Evolutionary conservation across 108 stramenopile genomes (phyloP).

Genomic region (Conticribra weissflogii): DNA sequence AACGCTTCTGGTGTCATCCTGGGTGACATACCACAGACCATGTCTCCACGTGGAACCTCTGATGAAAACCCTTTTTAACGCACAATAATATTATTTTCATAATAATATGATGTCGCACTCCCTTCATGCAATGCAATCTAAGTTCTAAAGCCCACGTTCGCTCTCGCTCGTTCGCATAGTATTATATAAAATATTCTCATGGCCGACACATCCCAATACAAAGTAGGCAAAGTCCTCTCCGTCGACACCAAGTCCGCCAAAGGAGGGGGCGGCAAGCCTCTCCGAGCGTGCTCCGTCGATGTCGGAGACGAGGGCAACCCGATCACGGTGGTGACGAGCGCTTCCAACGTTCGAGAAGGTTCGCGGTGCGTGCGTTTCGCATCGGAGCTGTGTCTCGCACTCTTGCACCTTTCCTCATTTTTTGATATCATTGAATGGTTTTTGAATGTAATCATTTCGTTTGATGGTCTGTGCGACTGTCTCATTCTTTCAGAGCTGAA

Average conservation of each 20-base stretch:
- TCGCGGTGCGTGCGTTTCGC: conserved; percentile 48
- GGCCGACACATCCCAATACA: conserved; percentile 75
- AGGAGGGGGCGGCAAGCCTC: conserved; percentile 34
- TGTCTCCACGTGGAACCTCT: too few species aligned
- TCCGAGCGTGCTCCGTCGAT: conserved; percentile 39
- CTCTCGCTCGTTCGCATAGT: too few species aligned
- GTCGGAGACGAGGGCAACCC: conserved; percentile 55
- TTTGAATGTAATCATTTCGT: neutral
- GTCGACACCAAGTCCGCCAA: conserved; percentile 23
- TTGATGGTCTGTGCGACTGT: too few species aligned
- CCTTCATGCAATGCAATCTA: too few species aligned
- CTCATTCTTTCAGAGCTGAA: neutral
- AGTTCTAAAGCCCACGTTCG: too few species aligned
- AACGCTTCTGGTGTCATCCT: too few species aligned
- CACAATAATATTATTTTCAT: too few species aligned
- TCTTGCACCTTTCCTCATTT: neutral
- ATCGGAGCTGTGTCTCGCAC: neutral
- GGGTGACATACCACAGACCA: too few species aligned
- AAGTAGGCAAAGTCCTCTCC: conserved; percentile 75
- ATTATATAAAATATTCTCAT: too few species aligned
- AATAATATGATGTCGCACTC: too few species aligned
- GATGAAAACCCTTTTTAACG: too few species aligned
- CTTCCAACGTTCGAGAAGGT: conserved; percentile 78
- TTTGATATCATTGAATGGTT: neutral
- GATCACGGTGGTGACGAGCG: conserved; percentile 74